Conservation (phyloP, 345 rosid species). For the Lumnitzera racemosa region DNA sequence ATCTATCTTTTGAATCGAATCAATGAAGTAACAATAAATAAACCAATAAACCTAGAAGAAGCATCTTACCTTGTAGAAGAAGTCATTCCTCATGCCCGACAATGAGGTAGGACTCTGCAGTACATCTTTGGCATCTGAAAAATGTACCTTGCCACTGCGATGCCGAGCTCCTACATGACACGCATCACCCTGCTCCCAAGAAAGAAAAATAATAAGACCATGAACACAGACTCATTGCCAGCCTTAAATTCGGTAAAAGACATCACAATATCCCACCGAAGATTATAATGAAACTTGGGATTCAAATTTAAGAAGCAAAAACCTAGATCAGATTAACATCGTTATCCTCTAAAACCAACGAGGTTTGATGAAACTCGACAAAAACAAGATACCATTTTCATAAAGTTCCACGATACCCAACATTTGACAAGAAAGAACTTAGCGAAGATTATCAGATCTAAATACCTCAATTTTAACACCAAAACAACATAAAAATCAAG, state of each 20-base stretch:
- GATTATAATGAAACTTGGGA: too few species aligned
- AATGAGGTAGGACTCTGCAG: slow-evolving; percentile 34
- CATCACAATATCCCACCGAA: too few species aligned
- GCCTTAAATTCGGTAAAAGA: background rate
- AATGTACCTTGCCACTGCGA: slow-evolving; percentile 21
- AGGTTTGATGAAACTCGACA: too few species aligned
- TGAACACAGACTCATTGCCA: background rate
- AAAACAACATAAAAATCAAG: too few species aligned
- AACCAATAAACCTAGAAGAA: slow-evolving; percentile 5
- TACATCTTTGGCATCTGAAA: slow-evolving; percentile 36
- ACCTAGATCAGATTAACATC: too few species aligned
- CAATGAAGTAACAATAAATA: background rate
- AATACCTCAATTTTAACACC: too few species aligned
- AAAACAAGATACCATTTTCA: too few species aligned
- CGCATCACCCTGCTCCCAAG: slow-evolving; percentile 26
- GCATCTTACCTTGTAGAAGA: slow-evolving; percentile 36
- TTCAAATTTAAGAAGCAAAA: too few species aligned
- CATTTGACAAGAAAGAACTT: too few species aligned
- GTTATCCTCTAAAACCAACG: too few species aligned
- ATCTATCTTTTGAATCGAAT: background rate
- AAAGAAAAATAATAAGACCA: slow-evolving; percentile 3
- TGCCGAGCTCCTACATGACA: slow-evolving; percentile 28
- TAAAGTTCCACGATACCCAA: too few species aligned
- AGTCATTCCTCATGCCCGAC: slow-evolving; percentile 28
- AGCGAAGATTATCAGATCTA: too few species aligned